Base-by-base conservation (phyloP, 2,329 filamentous ascomycete genomes). In the Fusarium sp. region DNA sequence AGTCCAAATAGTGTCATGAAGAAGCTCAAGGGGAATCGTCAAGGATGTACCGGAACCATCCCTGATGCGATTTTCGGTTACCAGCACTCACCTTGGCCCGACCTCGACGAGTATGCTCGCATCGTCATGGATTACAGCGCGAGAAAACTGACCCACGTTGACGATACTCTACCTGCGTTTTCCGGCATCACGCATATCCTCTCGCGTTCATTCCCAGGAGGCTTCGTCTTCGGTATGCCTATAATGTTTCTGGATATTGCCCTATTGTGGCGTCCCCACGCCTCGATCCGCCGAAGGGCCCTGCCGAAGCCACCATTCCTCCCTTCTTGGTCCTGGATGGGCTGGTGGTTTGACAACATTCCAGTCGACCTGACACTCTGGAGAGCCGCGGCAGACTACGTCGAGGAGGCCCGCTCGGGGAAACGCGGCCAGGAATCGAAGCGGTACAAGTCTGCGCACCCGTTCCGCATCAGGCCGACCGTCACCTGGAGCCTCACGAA, bases 281-380 rank as follows among this genome's bases (percentile, higher is more conserved):
- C 81, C 14, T 81, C 80, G 3, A 80, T 83, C 27, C 77, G 81
- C 25, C 75, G 82, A 16, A 73, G 81, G 20, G 77, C 78, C 6
- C 69, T 80, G 6, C 73, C 78, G 4, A 76, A 77, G 0, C 75
- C 79, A 10, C 77, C 80, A 2, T 81, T 80, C 57, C 73, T 83
- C 6, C 82, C 82, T 0, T 82, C 80, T 4, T 83, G 82, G 82
- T 82, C 81, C 29, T 83, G 82, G 82, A 80, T 83, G 78, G 81
- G 82, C 20, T 83, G 82, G 82, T 82, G 81, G 78, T 82, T 81
- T 60, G 82, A 83, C 61, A 80, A 78, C 27, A 75, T 83, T 13
- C 77, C 81, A 6, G 79, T 81, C 13, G 82, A 83, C 58, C 66
- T 83, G 61, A 75, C 73, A 6, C 73, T 83, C 10, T 83, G 82